Evolutionary conservation across 2,329 filamentous ascomycete genomes (phyloP).

Genomic region (Berkeleyomyces basicola): DNA sequence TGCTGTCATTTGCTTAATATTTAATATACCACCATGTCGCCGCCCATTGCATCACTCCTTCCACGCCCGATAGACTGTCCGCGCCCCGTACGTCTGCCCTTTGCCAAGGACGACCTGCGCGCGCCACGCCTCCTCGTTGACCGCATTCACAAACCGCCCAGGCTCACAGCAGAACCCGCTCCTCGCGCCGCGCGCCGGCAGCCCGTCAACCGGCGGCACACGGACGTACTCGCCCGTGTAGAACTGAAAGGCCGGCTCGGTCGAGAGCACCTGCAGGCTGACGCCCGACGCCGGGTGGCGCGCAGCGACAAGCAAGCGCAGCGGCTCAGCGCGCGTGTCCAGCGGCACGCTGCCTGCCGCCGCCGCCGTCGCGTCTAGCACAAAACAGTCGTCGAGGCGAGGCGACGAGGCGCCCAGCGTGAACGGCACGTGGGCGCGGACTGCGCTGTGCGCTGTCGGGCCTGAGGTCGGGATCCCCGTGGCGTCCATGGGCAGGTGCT

Average conservation of each 20-base stretch:
- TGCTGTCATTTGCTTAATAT: neutral
- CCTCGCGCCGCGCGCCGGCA: constrained; percentile 47
- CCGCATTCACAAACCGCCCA: constrained; percentile 75
- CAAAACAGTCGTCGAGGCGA: constrained; percentile 80
- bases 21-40: neutral
- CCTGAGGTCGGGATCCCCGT: constrained; percentile 57
- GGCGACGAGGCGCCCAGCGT: constrained; percentile 54
- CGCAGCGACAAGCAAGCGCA: constrained; percentile 53
- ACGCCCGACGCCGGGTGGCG: constrained; percentile 58
- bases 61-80: constrained; percentile 77
- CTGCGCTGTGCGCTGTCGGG: constrained; percentile 46
- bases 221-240: constrained; percentile 81
- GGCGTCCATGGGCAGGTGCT: constrained; percentile 58
- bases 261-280: constrained; percentile 75
- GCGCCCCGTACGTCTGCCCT: constrained; percentile 66
- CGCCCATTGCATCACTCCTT: constrained; percentile 31
- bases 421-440: constrained; percentile 52
- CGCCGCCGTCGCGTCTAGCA: constrained; percentile 44
- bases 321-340: constrained; percentile 44
- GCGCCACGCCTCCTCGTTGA: constrained; percentile 68
- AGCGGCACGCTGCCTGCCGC: constrained; percentile 32
- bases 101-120: constrained; percentile 65
- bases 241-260: constrained; percentile 92
- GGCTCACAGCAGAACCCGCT: constrained; percentile 87
- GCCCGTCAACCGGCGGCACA: constrained; percentile 47